phyloP scores from a whole-genome alignment of 768 basidiomycete genomes.

The Zangia roseola region DNA sequence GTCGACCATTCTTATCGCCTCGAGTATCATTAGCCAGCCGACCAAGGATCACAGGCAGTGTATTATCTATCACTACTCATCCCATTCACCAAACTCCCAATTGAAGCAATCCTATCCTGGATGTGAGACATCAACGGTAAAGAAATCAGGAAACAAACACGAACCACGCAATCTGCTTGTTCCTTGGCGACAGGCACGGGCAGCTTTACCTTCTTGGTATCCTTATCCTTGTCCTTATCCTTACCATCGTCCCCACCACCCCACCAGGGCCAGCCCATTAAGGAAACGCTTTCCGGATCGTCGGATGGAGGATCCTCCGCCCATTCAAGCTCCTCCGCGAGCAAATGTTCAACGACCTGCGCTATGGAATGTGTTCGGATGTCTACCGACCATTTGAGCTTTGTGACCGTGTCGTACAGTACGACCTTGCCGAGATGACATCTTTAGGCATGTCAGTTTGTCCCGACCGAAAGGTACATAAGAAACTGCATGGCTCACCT shows the following conservation, averaged over 20 bases:
- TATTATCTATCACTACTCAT: not conserved
- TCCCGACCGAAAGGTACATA: not conserved
- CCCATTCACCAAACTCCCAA: conserved; percentile 62
- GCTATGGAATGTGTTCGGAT: conserved; percentile 68
- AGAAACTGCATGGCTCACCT: conserved; percentile 32
- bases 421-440: conserved; percentile 87
- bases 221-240: conserved; percentile 27
- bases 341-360: conserved; percentile 66
- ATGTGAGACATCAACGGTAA: not conserved
- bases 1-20: not conserved
- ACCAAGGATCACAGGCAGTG: not conserved
- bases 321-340: conserved; percentile 57
- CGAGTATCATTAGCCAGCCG: not conserved
- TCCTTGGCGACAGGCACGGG: conserved; percentile 48
- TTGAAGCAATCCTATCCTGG: conserved; percentile 61
- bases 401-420: conserved; percentile 82
- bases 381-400: conserved; percentile 77
- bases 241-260: conserved; percentile 24
- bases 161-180: conserved; percentile 66
- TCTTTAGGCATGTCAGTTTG: conserved; percentile 25
- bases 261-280: conserved; percentile 28
- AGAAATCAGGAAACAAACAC: conserved; percentile 22
- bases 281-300: conserved; percentile 2
- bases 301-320: conserved; percentile 25
- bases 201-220: conserved; percentile 17